A percentile compares a stretch with the other conserved stretches of the same genome.
These are phyloP conservation scores for Colletotrichum sp. DNA, from an alignment of 2,329 filamentous ascomycete genomes.

Conservation along the genomic window DNA sequence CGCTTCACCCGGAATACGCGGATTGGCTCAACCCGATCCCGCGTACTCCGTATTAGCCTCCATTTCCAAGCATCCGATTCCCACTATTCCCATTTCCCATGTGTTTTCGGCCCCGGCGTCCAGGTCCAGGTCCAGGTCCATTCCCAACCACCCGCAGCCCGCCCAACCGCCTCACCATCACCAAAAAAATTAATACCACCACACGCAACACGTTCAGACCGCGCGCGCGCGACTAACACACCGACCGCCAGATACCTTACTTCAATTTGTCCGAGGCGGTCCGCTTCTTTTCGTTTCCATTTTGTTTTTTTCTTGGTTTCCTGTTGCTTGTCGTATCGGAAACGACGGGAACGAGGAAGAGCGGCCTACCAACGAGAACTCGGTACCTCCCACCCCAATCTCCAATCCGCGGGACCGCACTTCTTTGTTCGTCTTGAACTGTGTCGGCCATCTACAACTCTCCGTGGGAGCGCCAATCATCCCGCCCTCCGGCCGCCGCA, in stretches of 20 bases:
- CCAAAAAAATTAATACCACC: not conserved
- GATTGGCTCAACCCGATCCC: slow-evolving; percentile 4
- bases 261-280: not conserved
- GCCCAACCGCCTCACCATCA: not conserved
- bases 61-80: not conserved
- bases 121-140: not conserved
- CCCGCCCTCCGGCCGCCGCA: not conserved
- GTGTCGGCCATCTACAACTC: not conserved
- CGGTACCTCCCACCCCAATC: not conserved
- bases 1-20: slow-evolving; percentile 4
- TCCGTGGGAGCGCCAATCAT: not conserved
- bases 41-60: slow-evolving; percentile 2
- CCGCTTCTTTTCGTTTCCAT: not conserved
- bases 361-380: not conserved
- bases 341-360: slow-evolving; percentile 1
- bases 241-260: not conserved
- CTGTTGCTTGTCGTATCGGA: not conserved
- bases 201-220: not conserved
- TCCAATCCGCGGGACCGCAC: not conserved
- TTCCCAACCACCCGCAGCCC: slow-evolving; percentile 13
- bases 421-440: not conserved
- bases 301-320: not conserved
- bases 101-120: not conserved
- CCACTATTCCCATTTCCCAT: not conserved
- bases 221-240: not conserved